Base-by-base conservation (phyloP, 2,329 filamentous ascomycete genomes). In the Penicillium sclerotiorum region DNA sequence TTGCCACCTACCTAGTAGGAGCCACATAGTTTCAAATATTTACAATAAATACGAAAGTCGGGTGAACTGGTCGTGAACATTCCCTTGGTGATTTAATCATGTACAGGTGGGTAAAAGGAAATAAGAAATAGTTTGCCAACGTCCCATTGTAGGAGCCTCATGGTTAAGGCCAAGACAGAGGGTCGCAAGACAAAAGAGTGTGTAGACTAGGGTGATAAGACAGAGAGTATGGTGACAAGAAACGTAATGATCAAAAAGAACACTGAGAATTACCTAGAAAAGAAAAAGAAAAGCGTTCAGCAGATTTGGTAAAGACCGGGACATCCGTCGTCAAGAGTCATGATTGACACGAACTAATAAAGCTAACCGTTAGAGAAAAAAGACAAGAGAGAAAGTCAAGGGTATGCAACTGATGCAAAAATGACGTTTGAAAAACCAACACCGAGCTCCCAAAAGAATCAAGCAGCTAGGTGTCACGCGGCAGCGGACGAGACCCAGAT, bases 51-150 rank as follows among this genome's bases (percentile, higher is more conserved):
- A 41, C 25, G 28, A 27, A 12, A 32, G 36, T 8, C 13, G 28
- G 27, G 27, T n/a, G n/a, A n/a, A 35, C 22, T 21, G 56, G 60
- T 59, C 58, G 58, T 63, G 58, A 58, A 49, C 42, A 49, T 51
- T 45, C 53, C 47, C 52, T 51, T 50, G 43, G 53, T 63, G 61
- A 58, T 59, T 59, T 53, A 55, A 60, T 53, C 56, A 67, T 65
- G 58, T 63, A 62, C 65, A 64, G 53, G 51, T 47, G n/a, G n/a
- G n/a, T n/a, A n/a, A n/a, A n/a, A n/a, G n/a, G n/a, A 55, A 59
- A 25, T 18, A 40, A 50, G 49, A 47, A 49, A 59, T 49, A 51
- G 23, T 53, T n/a, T 40, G 41, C 50, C 50, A 37, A 35, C 18
- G 38, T 42, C 42, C 27, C 46, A 50, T 42, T 52, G 49, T 47